Percentiles rank a stretch among this genome's conserved stretches.
Conservation (phyloP, 1,284 basidiomycete genomes). For the Cryptococcus wingfieldii region DNA sequence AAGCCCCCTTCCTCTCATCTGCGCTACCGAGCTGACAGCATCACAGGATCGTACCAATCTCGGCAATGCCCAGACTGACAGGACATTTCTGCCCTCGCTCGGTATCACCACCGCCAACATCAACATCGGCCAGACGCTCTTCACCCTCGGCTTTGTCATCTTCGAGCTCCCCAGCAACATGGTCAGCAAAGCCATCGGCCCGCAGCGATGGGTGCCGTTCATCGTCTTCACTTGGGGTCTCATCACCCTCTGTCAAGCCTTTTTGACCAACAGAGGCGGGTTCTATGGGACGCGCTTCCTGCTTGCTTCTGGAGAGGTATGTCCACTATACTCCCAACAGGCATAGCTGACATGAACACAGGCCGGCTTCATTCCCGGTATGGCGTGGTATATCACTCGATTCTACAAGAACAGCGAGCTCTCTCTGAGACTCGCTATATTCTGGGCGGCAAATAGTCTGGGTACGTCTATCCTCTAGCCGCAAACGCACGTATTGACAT, state of each 20-base stretch:
- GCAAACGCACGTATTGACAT: background rate
- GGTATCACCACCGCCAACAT: conserved; percentile 15
- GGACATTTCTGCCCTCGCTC: conserved; percentile 5
- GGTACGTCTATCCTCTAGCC: background rate
- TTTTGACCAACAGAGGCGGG: conserved; percentile 10
- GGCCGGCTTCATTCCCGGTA: conserved; percentile 23
- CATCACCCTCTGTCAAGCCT: conserved; percentile 19
- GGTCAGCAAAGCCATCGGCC: conserved; percentile 14
- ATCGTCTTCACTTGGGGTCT: conserved; percentile 19
- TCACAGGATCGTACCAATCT: conserved; percentile 10
- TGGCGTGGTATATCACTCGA: conserved; percentile 22
- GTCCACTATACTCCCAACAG: background rate
- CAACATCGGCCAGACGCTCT: conserved; percentile 21
- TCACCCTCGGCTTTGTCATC: conserved; percentile 19
- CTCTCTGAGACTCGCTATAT: conserved; percentile 16
- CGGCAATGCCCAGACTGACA: conserved; percentile 22
- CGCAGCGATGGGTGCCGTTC: conserved; percentile 16
- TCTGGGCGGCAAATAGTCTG: conserved; percentile 20
- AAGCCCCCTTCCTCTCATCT: background rate
- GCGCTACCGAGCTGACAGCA: background rate
- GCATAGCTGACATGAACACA: background rate
- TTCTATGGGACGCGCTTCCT: conserved; percentile 19
- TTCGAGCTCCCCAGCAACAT: conserved; percentile 18
- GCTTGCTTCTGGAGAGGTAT: conserved; percentile 16
- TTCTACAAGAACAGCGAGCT: conserved; percentile 20